These are phyloP conservation scores for Candida pseudoviswanathii DNA, from an alignment of 1,139 yeast species.

Conservation along the genomic window DNA sequence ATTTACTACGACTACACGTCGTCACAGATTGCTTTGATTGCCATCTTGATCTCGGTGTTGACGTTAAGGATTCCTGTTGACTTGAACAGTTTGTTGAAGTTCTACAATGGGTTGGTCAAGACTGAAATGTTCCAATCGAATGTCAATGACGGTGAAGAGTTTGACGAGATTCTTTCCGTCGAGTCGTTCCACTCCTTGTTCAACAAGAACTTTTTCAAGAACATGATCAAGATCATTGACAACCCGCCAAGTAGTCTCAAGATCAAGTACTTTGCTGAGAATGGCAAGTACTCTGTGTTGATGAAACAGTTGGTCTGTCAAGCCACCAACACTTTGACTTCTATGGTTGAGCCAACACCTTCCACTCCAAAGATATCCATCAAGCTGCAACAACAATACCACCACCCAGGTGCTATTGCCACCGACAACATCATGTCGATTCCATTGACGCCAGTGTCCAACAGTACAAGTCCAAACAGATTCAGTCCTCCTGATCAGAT, in stretches of 20 bases:
- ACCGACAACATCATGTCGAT: constrained; percentile 8
- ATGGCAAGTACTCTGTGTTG: constrained; percentile 36
- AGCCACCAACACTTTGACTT: constrained; percentile 22
- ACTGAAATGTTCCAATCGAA: constrained; percentile 18
- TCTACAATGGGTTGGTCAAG: constrained; percentile 24
- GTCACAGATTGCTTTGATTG: constrained; percentile 59
- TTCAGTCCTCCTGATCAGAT: constrained; percentile 16
- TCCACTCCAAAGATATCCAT: constrained; percentile 13
- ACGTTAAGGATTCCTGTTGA: constrained; percentile 33
- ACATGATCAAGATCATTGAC: constrained; percentile 42
- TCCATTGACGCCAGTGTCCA: constrained; percentile 32
- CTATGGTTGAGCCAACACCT: constrained; percentile 12
- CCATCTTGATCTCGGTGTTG: constrained; percentile 35
- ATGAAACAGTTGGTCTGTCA: constrained; percentile 36
- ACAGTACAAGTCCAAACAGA: constrained; percentile 28
- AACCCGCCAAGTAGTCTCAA: constrained; percentile 50
- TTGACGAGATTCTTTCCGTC: constrained; percentile 21
- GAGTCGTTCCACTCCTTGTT: constrained; percentile 20
- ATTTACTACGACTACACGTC: constrained; percentile 57
- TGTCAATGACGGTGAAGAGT: constrained; percentile 10
- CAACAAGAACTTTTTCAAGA: constrained; percentile 27
- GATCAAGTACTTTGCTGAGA: constrained; percentile 42
- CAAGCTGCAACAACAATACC: not conserved
- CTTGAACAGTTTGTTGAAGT: constrained; percentile 23
- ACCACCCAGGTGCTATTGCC: constrained; percentile 1